Percentiles rank a stretch among this genome's conserved stretches.
Evolutionary conservation across 1,284 basidiomycete species (phyloP).

Genomic region (Volvariella volvacea): DNA sequence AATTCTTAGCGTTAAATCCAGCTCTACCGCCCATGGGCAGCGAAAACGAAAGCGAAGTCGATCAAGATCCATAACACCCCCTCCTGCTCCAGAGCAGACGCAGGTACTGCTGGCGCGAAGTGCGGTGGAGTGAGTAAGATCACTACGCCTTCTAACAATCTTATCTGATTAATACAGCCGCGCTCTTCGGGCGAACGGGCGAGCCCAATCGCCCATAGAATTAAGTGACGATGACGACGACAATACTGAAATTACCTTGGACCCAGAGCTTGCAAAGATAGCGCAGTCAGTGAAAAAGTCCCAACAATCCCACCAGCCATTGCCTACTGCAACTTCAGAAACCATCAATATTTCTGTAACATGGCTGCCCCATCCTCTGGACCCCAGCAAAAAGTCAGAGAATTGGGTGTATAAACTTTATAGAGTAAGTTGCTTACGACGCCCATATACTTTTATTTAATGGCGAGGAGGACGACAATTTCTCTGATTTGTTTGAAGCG

Average conservation of each 20-base stretch:
- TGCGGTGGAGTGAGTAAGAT: not conserved
- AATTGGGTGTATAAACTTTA: conserved; percentile 48
- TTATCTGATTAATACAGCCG: not conserved
- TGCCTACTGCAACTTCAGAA: conserved; percentile 16
- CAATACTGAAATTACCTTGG: conserved; percentile 30
- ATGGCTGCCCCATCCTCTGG: conserved; percentile 59
- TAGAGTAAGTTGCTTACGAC: conserved; percentile 37
- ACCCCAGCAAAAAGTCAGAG: conserved; percentile 29
- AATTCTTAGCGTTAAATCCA: conserved; percentile 23
- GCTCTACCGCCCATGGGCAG: conserved; percentile 22
- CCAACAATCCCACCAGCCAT: conserved; percentile 24
- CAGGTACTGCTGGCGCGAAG: conserved; percentile 27
- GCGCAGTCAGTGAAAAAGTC: conserved; percentile 28
- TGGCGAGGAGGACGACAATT: conserved; percentile 59
- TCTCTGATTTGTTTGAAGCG: conserved; percentile 53
- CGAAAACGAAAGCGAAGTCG: conserved; percentile 46
- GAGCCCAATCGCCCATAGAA: conserved; percentile 3
- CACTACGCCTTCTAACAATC: not conserved
- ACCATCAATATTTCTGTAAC: conserved; percentile 45
- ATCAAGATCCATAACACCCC: conserved; percentile 67
- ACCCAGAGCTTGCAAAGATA: conserved; percentile 57
- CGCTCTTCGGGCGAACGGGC: conserved; percentile 1
- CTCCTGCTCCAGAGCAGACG: conserved; percentile 31
- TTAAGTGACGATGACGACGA: conserved; percentile 2
- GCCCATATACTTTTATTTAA: conserved; percentile 4